Evolutionary conservation across 352 stramenopile species (phyloP).

Genomic region (Phytopythium boreale): DNA sequence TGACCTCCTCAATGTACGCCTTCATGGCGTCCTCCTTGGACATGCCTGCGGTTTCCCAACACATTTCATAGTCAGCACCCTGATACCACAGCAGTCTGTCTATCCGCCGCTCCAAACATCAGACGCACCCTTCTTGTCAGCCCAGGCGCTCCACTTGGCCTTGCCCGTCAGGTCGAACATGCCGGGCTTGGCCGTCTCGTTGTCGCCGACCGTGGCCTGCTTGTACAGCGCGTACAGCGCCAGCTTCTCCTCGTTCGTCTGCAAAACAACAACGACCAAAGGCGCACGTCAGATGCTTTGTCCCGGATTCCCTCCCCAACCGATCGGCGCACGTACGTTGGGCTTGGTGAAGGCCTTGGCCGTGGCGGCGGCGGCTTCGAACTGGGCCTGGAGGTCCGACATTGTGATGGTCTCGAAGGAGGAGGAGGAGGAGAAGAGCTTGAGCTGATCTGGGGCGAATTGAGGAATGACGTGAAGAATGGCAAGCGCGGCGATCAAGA

Average conservation of each 20-base stretch:
- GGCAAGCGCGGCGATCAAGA: background rate
- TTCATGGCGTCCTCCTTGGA: conserved; percentile 85
- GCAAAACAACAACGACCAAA: conserved; percentile 3
- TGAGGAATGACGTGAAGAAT: conserved; percentile 32
- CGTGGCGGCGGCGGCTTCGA: conserved; percentile 76
- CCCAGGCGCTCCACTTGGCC: conserved; percentile 90
- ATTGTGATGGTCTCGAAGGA: conserved; percentile 25
- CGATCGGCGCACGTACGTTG: conserved; percentile 24
- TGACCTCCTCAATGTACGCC: conserved; percentile 85
- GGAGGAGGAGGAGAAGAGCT: conserved; percentile 1
- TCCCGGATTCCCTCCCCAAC: background rate
- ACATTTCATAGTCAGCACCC: conserved; percentile 31
- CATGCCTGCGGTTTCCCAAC: conserved; percentile 16
- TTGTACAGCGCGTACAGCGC: conserved; percentile 89
- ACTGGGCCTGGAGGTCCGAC: conserved; percentile 82
- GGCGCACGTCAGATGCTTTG: background rate
- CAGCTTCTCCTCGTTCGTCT: conserved; percentile 90
- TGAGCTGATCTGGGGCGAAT: conserved; percentile 22
- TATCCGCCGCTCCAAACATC: no score
- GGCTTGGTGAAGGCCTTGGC: conserved; percentile 83
- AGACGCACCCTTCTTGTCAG: conserved; percentile 65
- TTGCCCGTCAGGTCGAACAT: conserved; percentile 88
- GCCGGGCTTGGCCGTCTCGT: conserved; percentile 73
- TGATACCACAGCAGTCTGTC: conserved; percentile 27
- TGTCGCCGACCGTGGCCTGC: conserved; percentile 87